A percentile compares a stretch with the other conserved stretches of the same genome.
phyloP scores from a whole-genome alignment of 2,329 filamentous ascomycete species.

The Pseudofabraea citricarpa region DNA sequence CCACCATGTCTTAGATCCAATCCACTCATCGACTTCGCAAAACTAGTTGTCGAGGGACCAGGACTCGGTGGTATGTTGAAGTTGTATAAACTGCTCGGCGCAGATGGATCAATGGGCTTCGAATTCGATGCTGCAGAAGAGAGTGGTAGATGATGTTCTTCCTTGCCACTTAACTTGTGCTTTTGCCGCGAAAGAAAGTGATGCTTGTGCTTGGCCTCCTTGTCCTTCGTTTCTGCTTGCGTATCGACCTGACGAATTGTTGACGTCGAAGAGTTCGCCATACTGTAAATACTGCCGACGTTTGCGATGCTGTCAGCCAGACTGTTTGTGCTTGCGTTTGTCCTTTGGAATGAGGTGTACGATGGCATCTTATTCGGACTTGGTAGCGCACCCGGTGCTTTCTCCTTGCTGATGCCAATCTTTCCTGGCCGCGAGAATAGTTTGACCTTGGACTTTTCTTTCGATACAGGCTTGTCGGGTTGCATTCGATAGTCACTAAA shows the following conservation, averaged over 20 bases:
- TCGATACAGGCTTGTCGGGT: constrained; percentile 54
- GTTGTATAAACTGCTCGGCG: constrained; percentile 72
- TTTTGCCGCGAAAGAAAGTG: constrained; percentile 77
- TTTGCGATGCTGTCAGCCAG: constrained; percentile 53
- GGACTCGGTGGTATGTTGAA: constrained; percentile 73
- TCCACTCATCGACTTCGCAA: constrained; percentile 78
- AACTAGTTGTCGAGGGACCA: constrained; percentile 57
- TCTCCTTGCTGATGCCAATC: constrained; percentile 62
- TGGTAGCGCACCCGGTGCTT: constrained; percentile 60
- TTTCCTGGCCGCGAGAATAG: constrained; percentile 75
- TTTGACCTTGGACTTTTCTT: constrained; percentile 76
- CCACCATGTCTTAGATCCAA: constrained; percentile 75
- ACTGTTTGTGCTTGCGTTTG: constrained; percentile 68
- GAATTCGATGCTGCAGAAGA: constrained; percentile 76
- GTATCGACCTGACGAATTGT: constrained; percentile 65
- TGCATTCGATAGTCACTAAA: constrained; percentile 26
- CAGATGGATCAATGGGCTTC: constrained; percentile 67
- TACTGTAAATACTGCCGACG: constrained; percentile 62
- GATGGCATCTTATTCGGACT: constrained; percentile 69
- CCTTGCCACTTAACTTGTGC: constrained; percentile 68
- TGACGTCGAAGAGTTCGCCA: constrained; percentile 71
- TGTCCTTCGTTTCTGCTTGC: constrained; percentile 45
- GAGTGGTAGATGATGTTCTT: constrained; percentile 67
- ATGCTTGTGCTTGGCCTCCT: constrained; percentile 68
- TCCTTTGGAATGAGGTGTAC: constrained; percentile 57